Conservation (phyloP, 176 grass and related monocot genomes). For the Metroxylon sagu region DNA sequence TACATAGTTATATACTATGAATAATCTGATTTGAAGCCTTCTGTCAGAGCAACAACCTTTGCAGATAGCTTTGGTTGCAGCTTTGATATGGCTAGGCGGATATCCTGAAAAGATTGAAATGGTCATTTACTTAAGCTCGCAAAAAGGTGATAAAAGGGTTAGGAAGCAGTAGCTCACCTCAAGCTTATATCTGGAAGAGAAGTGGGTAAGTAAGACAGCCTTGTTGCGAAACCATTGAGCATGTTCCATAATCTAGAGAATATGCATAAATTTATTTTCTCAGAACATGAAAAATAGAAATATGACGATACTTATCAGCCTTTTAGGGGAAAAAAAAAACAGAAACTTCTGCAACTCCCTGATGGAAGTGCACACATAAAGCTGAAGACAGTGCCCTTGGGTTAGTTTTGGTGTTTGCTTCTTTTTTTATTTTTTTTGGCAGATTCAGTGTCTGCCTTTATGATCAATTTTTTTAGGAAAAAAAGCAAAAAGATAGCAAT, state of each 20-base stretch:
- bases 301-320: neutral
- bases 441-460: no score
- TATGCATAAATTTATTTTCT: neutral
- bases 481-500: conserved; percentile 4
- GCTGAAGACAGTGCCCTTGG: no score
- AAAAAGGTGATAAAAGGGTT: conserved; percentile 2
- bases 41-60: conserved; percentile 77
- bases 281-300: neutral
- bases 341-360: no score
- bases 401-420: no score
- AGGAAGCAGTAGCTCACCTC: conserved; percentile 36
- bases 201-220: conserved; percentile 81
- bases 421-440: no score
- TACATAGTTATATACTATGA: conserved; percentile 19
- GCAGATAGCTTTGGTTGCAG: conserved; percentile 66
- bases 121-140: conserved; percentile 25
- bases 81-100: conserved; percentile 57
- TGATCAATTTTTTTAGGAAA: no score
- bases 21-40: conserved; percentile 83
- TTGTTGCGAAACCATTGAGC: conserved; percentile 86
- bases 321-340: no score
- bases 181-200: conserved; percentile 78
- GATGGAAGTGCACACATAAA: no score
- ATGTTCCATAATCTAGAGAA: conserved; percentile 76
- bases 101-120: conserved; percentile 57